Evolutionary conservation across 768 basidiomycete species (phyloP), one percentile per base, ranked within the genome.

Genomic region (Russula abietina): DNA sequence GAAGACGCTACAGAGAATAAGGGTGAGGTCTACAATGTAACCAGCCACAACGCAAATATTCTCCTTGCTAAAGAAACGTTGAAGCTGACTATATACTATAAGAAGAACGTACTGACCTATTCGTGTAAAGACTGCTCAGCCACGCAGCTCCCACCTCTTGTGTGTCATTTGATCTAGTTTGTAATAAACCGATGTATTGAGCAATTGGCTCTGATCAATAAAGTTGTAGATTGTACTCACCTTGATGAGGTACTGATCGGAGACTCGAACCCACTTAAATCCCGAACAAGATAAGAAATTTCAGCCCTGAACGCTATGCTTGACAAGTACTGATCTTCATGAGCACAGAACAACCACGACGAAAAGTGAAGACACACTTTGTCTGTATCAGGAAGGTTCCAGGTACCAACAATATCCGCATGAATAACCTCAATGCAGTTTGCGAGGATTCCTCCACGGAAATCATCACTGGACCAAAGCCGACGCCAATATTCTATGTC

Each of bases 21-120:
- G 12, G 1, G 56, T 63, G 22, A 63, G 52, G 46, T 52, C 26
- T 38, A 62, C 56, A 12, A 62, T 57, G 49, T 62, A 62, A 33
- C 56, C 55, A 50, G 53, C 22, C 26, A 52, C 50, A 14, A 32
- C 28, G n/a, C 50, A 36, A 2, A 57, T 10, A 43, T 62, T 36
- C 49, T 62, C 56, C 0, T 17, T 14, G 6, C 61, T 62, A 49
- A 30, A 52, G 12, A 24, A n/a, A 57, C 4, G 32, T 19, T 52
- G 8, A 57, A n/a, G 3, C 24, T 2, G 10, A 28, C n/a, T 14
- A 14, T 3, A 33, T 17, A 10, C 26, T 8, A 17, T 2, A 32
- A 11, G 6, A 16, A 43, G 14, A 8, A 4, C 11, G 17, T 3
- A 24, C 33, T 57, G 22, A 62, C 61, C 14, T 57, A 28, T 22